Conservation (phyloP, 2,329 filamentous ascomycete genomes). For the Pseudopithomyces maydicus region DNA sequence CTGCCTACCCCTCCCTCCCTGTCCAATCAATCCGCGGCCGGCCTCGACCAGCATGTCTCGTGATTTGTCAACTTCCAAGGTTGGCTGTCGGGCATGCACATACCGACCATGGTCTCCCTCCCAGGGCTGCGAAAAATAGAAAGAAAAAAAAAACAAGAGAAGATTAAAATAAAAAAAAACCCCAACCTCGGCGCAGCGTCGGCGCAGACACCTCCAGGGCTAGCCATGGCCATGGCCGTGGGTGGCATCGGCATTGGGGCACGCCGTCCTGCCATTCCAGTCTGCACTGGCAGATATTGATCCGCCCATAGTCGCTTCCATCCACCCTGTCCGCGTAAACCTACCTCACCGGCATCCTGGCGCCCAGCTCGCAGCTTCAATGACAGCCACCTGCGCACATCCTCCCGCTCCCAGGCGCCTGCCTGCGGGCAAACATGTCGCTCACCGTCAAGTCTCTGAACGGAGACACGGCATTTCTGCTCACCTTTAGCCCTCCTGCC, state of each 20-base stretch:
- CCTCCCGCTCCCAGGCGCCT: background rate
- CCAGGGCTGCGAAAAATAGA: background rate
- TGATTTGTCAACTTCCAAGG: conserved; percentile 17
- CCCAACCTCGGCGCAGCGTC: no score
- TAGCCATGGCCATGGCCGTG: background rate
- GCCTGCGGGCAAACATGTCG: conserved; percentile 56
- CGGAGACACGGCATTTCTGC: conserved; percentile 67
- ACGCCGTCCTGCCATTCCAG: background rate
- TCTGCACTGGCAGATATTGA: background rate
- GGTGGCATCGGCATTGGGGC: background rate
- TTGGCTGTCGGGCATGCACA: background rate
- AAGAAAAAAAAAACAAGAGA: no score
- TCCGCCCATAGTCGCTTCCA: conserved; percentile 18
- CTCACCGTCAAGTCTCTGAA: conserved; percentile 68
- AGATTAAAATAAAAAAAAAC: no score
- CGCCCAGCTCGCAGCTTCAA: conserved; percentile 1
- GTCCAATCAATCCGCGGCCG: conserved; percentile 14
- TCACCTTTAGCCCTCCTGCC: conserved; percentile 64
- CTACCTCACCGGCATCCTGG: conserved; percentile 14
- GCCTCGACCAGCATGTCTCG: conserved; percentile 12
- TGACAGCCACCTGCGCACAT: background rate
- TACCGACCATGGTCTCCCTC: background rate
- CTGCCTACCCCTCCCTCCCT: background rate
- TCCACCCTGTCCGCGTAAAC: conserved; percentile 15
- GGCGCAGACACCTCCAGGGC: no score